A percentile compares a stretch with the other conserved stretches of the same genome.
Evolutionary conservation across 305 asterid species (phyloP).

Genomic region (Salvia sclarea): DNA sequence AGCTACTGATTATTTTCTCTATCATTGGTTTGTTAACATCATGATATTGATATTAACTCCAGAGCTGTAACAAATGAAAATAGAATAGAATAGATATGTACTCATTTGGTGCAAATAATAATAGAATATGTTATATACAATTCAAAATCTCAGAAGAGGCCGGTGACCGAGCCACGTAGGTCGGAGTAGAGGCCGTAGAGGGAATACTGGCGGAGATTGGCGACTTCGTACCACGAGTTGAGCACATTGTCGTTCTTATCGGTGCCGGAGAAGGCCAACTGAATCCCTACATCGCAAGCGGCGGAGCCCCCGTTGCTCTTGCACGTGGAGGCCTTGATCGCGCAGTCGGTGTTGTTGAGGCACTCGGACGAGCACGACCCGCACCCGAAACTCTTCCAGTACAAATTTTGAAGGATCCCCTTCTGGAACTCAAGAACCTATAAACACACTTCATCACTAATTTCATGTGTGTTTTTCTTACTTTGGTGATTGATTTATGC

Average conservation of each 20-base stretch:
- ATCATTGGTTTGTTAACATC: neutral
- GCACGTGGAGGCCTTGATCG: conserved; percentile 58
- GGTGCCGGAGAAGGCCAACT: conserved; percentile 81
- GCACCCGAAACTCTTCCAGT: conserved; percentile 84
- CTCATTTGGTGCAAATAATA: too few species aligned
- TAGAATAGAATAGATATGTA: neutral
- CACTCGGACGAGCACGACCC: conserved; percentile 63
- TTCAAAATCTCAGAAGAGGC: conserved; percentile 36
- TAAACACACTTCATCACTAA: neutral
- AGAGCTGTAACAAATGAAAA: neutral
- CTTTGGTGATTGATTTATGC: too few species aligned
- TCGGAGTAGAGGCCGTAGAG: conserved; percentile 61
- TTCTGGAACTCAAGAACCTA: conserved; percentile 88
- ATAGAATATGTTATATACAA: neutral
- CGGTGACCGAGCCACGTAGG: conserved; percentile 44
- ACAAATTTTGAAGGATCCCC: conserved; percentile 73
- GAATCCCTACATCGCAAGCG: conserved; percentile 66
- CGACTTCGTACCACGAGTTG: conserved; percentile 92
- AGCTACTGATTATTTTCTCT: neutral
- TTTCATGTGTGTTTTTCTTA: too few species aligned
- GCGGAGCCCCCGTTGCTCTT: conserved; percentile 55
- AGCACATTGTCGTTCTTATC: conserved; percentile 69
- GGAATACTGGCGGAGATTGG: conserved; percentile 80
- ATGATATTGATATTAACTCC: too few species aligned
- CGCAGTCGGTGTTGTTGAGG: conserved; percentile 78